Percentiles rank a stretch among this genome's conserved stretches.
These are phyloP conservation scores for Taxawa tesnikishii DNA, from an alignment of 2,329 filamentous ascomycete species.

Conservation along the genomic window DNA sequence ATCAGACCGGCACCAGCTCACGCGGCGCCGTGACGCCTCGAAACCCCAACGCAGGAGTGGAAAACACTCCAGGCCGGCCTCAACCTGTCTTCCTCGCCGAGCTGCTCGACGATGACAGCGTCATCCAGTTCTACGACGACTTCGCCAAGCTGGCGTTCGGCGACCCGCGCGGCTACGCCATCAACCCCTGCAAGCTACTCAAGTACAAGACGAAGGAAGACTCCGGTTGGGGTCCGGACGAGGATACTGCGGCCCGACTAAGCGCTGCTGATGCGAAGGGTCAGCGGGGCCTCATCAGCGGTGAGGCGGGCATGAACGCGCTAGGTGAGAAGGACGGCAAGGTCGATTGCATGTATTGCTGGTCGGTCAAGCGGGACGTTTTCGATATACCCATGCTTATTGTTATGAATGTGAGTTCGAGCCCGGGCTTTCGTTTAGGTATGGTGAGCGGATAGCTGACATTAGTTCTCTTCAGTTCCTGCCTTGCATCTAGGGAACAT, in stretches of 20 bases:
- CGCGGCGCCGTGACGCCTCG: constrained; percentile 36
- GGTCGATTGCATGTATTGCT: constrained; percentile 90
- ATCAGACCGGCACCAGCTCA: constrained; percentile 29
- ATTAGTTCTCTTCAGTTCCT: background rate
- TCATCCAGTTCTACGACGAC: constrained; percentile 91
- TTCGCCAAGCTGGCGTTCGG: constrained; percentile 88
- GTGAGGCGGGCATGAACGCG: constrained; percentile 67
- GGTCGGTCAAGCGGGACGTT: constrained; percentile 91
- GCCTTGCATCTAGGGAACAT: background rate
- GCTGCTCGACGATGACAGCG: constrained; percentile 82
- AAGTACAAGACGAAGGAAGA: constrained; percentile 74
- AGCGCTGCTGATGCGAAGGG: constrained; percentile 9
- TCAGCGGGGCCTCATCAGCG: constrained; percentile 27
- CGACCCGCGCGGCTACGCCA: constrained; percentile 75
- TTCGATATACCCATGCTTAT: constrained; percentile 99
- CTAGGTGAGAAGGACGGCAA: constrained; percentile 75
- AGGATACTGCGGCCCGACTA: constrained; percentile 2
- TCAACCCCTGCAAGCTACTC: constrained; percentile 70
- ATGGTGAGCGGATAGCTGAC: background rate
- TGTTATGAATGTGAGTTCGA: constrained; percentile 82
- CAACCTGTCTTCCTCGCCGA: constrained; percentile 87
- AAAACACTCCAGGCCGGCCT: constrained; percentile 27
- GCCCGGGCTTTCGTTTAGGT: background rate
- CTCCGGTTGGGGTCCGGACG: constrained; percentile 16
- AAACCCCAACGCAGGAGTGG: constrained; percentile 15